These are phyloP conservation scores for Juglanconis juglandina DNA, from an alignment of 2,329 filamentous ascomycete genomes.

Conservation along the genomic window DNA sequence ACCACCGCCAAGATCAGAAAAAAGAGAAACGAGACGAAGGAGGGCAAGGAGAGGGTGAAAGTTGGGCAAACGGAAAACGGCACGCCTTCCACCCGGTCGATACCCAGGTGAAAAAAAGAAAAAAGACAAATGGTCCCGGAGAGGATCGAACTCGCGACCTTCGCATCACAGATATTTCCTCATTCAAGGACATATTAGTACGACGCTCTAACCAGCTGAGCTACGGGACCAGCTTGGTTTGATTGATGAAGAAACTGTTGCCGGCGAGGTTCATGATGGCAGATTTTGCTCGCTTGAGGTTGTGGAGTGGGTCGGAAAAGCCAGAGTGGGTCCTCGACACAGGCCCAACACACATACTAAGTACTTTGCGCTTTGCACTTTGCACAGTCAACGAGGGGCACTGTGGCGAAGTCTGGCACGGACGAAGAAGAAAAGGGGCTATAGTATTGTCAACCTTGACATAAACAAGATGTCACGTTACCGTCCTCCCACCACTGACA, in stretches of 20 bases:
- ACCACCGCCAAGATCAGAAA: too few relatives aligned
- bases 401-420: too few relatives aligned
- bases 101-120: background rate
- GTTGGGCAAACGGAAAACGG: too few relatives aligned
- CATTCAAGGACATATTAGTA: constrained; percentile 9
- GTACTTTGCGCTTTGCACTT: too few relatives aligned
- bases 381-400: too few relatives aligned
- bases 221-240: constrained; percentile 13
- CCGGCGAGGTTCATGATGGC: background rate
- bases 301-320: background rate
- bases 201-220: constrained; percentile 18
- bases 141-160: constrained; percentile 17
- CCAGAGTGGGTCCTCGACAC: background rate
- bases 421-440: too few relatives aligned
- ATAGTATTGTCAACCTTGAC: too few relatives aligned
- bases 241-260: background rate
- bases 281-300: background rate
- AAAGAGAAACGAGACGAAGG: too few relatives aligned
- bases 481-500: too few relatives aligned
- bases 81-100: too few relatives aligned
- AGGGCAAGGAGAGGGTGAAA: too few relatives aligned
- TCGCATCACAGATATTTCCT: constrained; percentile 7
- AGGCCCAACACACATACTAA: background rate
- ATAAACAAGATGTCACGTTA: too few relatives aligned
- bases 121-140: constrained; percentile 5